These are phyloP conservation scores for Neopestalotiopsis sp. DNA, from an alignment of 2,329 filamentous ascomycete species.

Conservation along the genomic window DNA sequence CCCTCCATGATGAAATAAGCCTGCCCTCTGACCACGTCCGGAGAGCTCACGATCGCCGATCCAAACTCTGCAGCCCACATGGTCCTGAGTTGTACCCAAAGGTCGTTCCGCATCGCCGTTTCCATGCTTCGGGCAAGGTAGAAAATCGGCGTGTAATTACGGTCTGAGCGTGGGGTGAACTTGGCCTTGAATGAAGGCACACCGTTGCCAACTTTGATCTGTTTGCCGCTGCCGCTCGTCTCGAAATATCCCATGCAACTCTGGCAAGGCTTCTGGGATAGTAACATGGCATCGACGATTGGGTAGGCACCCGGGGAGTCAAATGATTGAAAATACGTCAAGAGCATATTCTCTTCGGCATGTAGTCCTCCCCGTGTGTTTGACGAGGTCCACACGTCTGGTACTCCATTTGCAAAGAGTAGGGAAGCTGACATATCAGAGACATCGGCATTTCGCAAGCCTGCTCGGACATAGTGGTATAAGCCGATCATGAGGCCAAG, in stretches of 20 bases:
- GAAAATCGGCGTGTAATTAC: conserved; percentile 36
- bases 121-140: conserved; percentile 33
- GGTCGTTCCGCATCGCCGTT: conserved; percentile 22
- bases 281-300: conserved; percentile 36
- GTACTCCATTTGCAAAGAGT: conserved; percentile 36
- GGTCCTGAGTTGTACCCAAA: conserved; percentile 34
- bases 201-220: conserved; percentile 28
- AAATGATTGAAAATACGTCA: conserved; percentile 36
- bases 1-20: conserved; percentile 35
- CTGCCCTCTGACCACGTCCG: conserved; percentile 30
- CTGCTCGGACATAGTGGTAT: conserved; percentile 34
- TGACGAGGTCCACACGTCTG: conserved; percentile 34
- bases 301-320: conserved; percentile 38
- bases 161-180: conserved; percentile 36
- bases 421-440: conserved; percentile 33
- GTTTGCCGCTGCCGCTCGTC: conserved; percentile 32
- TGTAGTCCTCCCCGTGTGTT: conserved; percentile 25
- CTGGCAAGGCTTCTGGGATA: conserved; percentile 34
- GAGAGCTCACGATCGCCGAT: conserved; percentile 23
- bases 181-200: conserved; percentile 33
- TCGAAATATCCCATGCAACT: conserved; percentile 35
- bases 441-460: conserved; percentile 29
- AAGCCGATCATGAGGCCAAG: conserved; percentile 29
- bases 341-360: conserved; percentile 37
- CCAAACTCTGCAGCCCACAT: conserved; percentile 33